Evolutionary conservation across 2,329 filamentous ascomycete species (phyloP), one percentile per base, ranked within the genome.

Genomic region (Purpureocillium takamizusanense): DNA sequence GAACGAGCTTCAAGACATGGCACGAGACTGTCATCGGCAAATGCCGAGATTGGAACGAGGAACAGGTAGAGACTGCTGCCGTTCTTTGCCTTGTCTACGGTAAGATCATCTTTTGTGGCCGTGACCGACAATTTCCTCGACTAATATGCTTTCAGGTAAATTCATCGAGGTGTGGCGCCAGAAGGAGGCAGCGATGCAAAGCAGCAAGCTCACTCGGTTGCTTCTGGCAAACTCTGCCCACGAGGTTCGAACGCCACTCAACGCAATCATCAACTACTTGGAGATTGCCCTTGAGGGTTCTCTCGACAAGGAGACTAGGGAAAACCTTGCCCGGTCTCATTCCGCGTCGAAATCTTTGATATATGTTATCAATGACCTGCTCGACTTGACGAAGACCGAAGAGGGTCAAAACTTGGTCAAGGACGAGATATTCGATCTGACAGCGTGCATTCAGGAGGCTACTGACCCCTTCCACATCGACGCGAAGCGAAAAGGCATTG

Each of bases 131-230:
- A 40, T n/a, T n/a, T n/a, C n/a, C n/a, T n/a, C 21, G 7, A 9
- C 7, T 12, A 31, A 28, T 23, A 16, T 38, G 42, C 44, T 49
- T 28, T 13, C 35, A 67, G 70, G 73, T 13, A 78, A 78, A 56
- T 95, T 95, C 55, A 94, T 94, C 49, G 85, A 94, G 52, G 87
- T 94, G 2, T 94, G 88, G 88, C 72, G 86, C 40, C 86, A 94
- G 54, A 94, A 94, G 48, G 88, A 95, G 56, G 82, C 81, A 2
- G 85, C 85, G 0, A 55, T 94, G 42, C 83, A 94, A 50, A 90
- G 70, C 53, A 94, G 83, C 48, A 83, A 89, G 42, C 67, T 95
- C 2, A 94, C 86, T 0, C 72, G 78, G 34, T 61, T 95, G 4
- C 62, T 95, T 2, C 67, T 95, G 16, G 85, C 87, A 4, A 94